Evolutionary conservation across 108 stramenopile genomes (phyloP).

Genomic region (Skeletonema menzelii): DNA sequence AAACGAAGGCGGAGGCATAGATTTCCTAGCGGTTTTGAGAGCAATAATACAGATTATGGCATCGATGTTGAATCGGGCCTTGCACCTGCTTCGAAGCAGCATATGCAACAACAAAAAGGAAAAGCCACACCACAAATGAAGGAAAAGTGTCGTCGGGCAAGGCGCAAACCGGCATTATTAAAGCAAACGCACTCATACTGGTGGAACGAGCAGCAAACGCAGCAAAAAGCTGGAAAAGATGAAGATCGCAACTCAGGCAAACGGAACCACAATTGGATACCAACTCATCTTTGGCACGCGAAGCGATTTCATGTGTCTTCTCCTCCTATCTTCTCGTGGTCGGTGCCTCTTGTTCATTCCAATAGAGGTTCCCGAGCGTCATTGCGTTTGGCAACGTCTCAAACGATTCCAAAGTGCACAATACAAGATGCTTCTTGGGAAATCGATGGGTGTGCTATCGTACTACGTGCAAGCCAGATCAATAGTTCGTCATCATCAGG

Average conservation of each 20-base stretch:
- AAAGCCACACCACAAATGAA: neutral
- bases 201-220: slow-evolving; percentile 17
- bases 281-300: slow-evolving; percentile 83
- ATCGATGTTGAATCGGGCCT: neutral
- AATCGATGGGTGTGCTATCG: slow-evolving; percentile 33
- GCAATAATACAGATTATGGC: slow-evolving; percentile 6
- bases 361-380: slow-evolving; percentile 78
- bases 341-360: slow-evolving; percentile 67
- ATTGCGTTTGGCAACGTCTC: slow-evolving; percentile 53
- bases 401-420: slow-evolving; percentile 38
- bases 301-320: slow-evolving; percentile 79
- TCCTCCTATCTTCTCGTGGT: slow-evolving; percentile 58
- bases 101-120: neutral
- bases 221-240: neutral
- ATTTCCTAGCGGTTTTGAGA: slow-evolving; percentile 34
- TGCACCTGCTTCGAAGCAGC: neutral
- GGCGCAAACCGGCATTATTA: slow-evolving; percentile 40
- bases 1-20: slow-evolving; percentile 55
- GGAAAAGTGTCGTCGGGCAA: slow-evolving; percentile 35
- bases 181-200: slow-evolving; percentile 25
- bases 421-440: slow-evolving; percentile 77
- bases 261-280: slow-evolving; percentile 55
- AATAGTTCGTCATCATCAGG: slow-evolving; percentile 1
- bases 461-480: slow-evolving; percentile 5
- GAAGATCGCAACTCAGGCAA: neutral